Base-by-base conservation (phyloP, 108 stramenopile species). In the Cylindrotheca fusiformis region DNA sequence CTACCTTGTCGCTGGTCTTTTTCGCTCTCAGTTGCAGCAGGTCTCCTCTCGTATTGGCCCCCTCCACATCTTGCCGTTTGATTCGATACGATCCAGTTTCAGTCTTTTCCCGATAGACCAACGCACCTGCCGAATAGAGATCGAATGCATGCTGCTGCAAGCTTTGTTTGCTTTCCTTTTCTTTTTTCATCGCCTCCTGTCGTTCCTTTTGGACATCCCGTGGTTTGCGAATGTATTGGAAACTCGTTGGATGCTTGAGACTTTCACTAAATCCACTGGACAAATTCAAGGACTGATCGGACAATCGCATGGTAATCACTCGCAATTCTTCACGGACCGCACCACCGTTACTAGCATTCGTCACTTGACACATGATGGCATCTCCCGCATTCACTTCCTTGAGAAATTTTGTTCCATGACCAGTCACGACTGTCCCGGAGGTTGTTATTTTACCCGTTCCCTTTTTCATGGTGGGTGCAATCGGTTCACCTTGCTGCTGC, bases 101-200 rank as follows among this genome's bases (percentile, higher is more conserved):
- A 12, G 91, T 93, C 60, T 76, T 80, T 75, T 89, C 86, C 54
- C 86, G 71, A 60, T 89, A 89, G 6, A 88, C 73, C 33, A 92
- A 68, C 24, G 82, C 82, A 3, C 55, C 62, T 8, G 60, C 75
- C 10, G 52, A 64, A 65, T 85, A 87, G 2, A 87, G 79, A 44
- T 87, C 90, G 63, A 80, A 85, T 10, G 85, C 86, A 60, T 55
- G 67, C 25, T 63, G 54, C 53, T 82, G 81, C 49, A 68, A 74
- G 51, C 81, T 84, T 24, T 81, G 57, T 26, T 72, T 57, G 36
- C 54, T 56, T 46, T 74, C 62, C 1, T 58, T 48, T 31, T 61
- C 71, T 61, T 71, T 62, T 45, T 69, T 58, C 33, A 57, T 58
- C 10, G 65, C 75, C 25, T 57, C 61, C 18, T 33, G 55, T 31